Evolutionary conservation across 2,329 filamentous ascomycete species (phyloP), one percentile per base, ranked within the genome.

Genomic region (Penicillium sp.): DNA sequence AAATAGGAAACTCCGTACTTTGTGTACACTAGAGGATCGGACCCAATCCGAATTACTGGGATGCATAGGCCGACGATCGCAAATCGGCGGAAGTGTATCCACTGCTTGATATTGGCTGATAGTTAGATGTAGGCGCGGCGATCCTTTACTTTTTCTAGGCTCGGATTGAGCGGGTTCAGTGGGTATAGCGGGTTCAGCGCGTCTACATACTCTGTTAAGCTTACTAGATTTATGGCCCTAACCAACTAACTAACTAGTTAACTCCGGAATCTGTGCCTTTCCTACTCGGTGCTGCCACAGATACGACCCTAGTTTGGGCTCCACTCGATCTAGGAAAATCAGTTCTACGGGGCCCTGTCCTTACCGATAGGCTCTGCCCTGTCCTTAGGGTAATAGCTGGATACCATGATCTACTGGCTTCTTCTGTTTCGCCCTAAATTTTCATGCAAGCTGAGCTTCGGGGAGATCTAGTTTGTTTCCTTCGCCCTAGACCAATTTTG

Each of bases 41-140:
- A 49, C 41, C 53, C 51, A 29, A 53, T 44, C 53, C 54, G 31
- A 46, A 42, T 20, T 37, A 27, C 53, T 59, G 55, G 57, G 52
- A 56, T 54, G 42, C 47, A 47, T 38, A 45, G 15, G 35, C 41
- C 48, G 43, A 44, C 38, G 44, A 50, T 45, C 42, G 35, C 32
- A 35, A 15, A 33, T 33, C 32, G n/a, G n/a, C 32, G 32, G 4
- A 3, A 33, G n/a, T 18, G 32, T 35, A 7, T 35, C 10, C 9
- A 4, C 18, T 37, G 7, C 32, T 35, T 4, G 18, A 37, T 37
- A 23, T 37, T 37, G 32, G 32, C 4, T 20, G 33, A 18, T 2
- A 37, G 25, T 13, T 50, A 18, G 32, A 27, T 10, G 20, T 37
- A 18, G 37, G 28, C 37, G 37, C 35, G 44, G 18, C 44, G 44